Conservation (phyloP, 108 stramenopile genomes). For the Pseudonitzschia pungens region DNA sequence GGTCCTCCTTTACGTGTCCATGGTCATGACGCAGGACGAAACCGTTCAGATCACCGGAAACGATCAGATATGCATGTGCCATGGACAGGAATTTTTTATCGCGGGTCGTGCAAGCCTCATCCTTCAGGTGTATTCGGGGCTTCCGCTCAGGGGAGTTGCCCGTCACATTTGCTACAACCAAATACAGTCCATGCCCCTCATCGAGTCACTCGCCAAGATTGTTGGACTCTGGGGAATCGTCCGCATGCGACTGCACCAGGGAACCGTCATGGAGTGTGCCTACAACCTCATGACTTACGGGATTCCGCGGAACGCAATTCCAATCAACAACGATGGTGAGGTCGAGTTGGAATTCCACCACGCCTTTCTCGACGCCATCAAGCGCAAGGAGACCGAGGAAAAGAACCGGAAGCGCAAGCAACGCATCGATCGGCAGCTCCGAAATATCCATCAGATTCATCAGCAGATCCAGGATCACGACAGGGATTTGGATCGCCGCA, state of each 20-base stretch:
- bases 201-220: background rate
- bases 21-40: background rate
- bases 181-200: background rate
- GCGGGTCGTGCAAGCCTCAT: background rate
- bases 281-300: constrained; percentile 29
- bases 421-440: background rate
- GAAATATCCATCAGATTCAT: background rate
- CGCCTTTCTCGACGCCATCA: background rate
- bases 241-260: constrained; percentile 1
- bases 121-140: background rate
- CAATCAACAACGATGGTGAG: constrained; percentile 14
- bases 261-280: constrained; percentile 23
- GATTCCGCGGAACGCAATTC: constrained; percentile 18
- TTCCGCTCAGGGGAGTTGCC: background rate
- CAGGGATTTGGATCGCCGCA: no score
- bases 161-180: background rate
- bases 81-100: background rate
- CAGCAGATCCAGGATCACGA: no score
- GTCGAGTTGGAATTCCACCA: constrained; percentile 4
- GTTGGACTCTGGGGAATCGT: background rate
- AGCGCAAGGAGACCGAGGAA: constrained; percentile 2
- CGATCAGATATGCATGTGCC: background rate
- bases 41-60: background rate
- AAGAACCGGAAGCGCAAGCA: background rate
- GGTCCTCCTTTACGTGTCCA: background rate